Base-by-base conservation (phyloP, 176 grass and related monocot genomes). In the Oryza coarctata region DNA sequence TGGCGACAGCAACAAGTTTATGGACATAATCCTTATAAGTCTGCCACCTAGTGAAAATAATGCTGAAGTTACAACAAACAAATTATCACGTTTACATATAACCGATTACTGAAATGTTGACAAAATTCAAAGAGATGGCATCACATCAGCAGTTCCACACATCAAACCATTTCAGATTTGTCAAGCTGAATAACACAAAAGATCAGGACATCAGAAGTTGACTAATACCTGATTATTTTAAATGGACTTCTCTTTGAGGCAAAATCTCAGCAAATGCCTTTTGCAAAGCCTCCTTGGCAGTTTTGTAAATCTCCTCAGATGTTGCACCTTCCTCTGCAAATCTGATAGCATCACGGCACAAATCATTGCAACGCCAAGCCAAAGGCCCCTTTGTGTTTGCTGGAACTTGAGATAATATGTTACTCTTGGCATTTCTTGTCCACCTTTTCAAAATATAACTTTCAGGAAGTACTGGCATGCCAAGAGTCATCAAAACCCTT, bases 321-420 rank as follows among this genome's bases (percentile, higher is more conserved):
- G 76, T 87, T n/a, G 90, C 70, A 28, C 84, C 87, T 62, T 89
- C 87, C 35, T 93, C 87, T 7, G 91, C 87, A 76, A 93, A 79
- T 35, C 71, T 83, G 65, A 87, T 87, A 40, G 84, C 87, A 87
- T 93, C 84, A 68, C 71, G 84, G 73, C 80, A 87, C 23, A 93
- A 79, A 89, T 93, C 87, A 86, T 93, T 81, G 61, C 81, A 83
- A 8, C 87, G 63, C 87, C 80, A 86, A 63, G 50, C 70, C 69
- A 80, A 67, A 41, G 74, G 20, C 49, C 73, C 78, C 61, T 73
- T 65, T 44, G 43, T 74, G 52, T 47, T 88, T 79, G 25, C 62
- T 17, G 70, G 65, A 68, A 73, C 52, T 65, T 57, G 49, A 74
- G 73, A 75, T 20, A 87, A 76, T 33, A 32, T 31, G 75, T 62